phyloP scores from a whole-genome alignment of 306 rosid genomes.

The Prunus mongolica region DNA sequence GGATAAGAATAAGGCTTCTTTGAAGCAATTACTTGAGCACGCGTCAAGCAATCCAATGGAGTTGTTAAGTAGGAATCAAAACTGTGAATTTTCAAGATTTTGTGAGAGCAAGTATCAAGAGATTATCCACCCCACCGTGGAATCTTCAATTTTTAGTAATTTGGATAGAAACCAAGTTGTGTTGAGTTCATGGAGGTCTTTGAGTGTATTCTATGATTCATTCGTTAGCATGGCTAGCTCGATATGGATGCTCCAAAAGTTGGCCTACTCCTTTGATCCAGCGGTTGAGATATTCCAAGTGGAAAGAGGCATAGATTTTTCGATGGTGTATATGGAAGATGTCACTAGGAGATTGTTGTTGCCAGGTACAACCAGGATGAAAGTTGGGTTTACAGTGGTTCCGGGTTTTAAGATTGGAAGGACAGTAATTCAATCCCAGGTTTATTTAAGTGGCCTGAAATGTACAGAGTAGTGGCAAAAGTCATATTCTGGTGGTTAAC shows the following conservation, averaged over 20 bases:
- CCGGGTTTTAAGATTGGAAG: slow-evolving; percentile 82
- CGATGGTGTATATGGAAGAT: slow-evolving; percentile 85
- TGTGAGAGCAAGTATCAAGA: slow-evolving; percentile 84
- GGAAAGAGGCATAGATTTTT: slow-evolving; percentile 79
- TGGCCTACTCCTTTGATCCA: slow-evolving; percentile 77
- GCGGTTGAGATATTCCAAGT: slow-evolving; percentile 77
- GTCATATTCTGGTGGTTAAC: slow-evolving; percentile 10
- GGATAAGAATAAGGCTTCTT: slow-evolving; percentile 28
- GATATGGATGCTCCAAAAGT: slow-evolving; percentile 78
- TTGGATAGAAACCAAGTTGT: slow-evolving; percentile 66
- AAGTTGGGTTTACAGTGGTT: slow-evolving; percentile 83
- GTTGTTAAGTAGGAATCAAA: slow-evolving; percentile 52
- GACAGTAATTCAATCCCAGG: slow-evolving; percentile 81
- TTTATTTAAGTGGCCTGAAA: slow-evolving; percentile 49
- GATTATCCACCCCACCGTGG: slow-evolving; percentile 80
- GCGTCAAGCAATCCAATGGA: slow-evolving; percentile 89
- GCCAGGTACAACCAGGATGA: slow-evolving; percentile 61
- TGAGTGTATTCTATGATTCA: slow-evolving; percentile 81
- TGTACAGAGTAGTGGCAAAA: slow-evolving; percentile 36
- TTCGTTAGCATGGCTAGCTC: slow-evolving; percentile 92
- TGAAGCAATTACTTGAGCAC: slow-evolving; percentile 85
- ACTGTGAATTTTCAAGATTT: slow-evolving; percentile 66
- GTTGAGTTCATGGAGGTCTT: slow-evolving; percentile 78
- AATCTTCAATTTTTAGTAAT: slow-evolving; percentile 71
- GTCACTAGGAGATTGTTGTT: slow-evolving; percentile 52